Percentiles rank a stretch among this genome's conserved stretches.
phyloP scores from a whole-genome alignment of 306 rosid genomes.

The Dryas alaskensis region DNA sequence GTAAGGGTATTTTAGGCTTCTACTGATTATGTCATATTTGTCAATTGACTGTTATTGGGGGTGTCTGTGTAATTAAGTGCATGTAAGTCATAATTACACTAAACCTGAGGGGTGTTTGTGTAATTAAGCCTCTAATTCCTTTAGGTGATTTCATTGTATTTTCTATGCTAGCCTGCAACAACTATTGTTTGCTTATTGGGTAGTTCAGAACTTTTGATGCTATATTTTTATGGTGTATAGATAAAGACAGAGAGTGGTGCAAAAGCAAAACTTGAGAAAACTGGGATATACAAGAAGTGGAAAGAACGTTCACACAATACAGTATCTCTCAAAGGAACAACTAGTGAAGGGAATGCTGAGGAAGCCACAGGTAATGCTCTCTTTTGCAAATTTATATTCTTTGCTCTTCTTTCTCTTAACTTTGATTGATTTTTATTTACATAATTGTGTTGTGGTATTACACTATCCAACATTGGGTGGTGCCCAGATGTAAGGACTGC shows the following conservation, averaged over 20 bases:
- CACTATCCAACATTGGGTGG: not conserved
- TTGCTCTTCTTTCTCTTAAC: not conserved
- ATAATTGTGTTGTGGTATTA: not conserved
- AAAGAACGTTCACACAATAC: conserved; percentile 68
- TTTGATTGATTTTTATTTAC: not conserved
- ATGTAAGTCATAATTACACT: no score
- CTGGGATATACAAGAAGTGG: conserved; percentile 90
- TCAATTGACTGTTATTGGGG: no score
- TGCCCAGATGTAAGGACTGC: not conserved
- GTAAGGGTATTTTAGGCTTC: no score
- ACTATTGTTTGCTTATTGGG: not conserved
- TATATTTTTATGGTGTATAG: conserved; percentile 34
- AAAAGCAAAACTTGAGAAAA: conserved; percentile 68
- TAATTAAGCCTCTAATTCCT: not conserved
- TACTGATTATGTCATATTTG: no score
- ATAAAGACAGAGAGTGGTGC: conserved; percentile 92
- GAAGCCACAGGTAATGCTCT: conserved; percentile 53
- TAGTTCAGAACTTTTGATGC: not conserved
- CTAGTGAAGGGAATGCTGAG: conserved; percentile 46
- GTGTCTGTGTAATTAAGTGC: no score
- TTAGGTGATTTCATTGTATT: not conserved
- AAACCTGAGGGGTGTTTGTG: no score
- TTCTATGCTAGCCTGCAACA: not conserved
- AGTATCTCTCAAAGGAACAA: conserved; percentile 51
- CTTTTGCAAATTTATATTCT: not conserved